A percentile compares a stretch with the other conserved stretches of the same genome.
phyloP scores from a whole-genome alignment of 2,329 filamentous ascomycete genomes.

The Teratosphaeria destructans region DNA sequence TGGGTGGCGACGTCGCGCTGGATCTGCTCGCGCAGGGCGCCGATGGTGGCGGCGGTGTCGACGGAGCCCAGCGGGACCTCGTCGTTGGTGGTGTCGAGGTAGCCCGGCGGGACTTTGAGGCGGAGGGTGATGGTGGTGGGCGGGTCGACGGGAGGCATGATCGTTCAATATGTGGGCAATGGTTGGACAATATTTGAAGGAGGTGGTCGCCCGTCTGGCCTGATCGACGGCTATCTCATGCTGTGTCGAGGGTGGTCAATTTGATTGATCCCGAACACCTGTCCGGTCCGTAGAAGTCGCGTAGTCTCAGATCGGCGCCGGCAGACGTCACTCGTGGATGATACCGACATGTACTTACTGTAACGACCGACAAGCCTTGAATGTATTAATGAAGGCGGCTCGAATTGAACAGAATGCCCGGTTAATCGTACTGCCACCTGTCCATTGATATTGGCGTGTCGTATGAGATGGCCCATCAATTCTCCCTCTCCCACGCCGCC shows the following conservation, averaged over 20 bases:
- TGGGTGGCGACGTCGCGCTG: conserved; percentile 37
- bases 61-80: conserved; percentile 20
- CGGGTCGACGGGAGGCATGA: conserved; percentile 18
- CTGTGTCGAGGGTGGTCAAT: not conserved
- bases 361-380: not conserved
- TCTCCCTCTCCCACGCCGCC: not conserved
- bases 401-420: not conserved
- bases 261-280: not conserved
- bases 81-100: conserved; percentile 16
- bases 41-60: conserved; percentile 34
- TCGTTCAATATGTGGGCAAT: not conserved
- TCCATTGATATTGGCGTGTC: not conserved
- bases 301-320: not conserved
- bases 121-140: conserved; percentile 19
- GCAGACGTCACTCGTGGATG: not conserved
- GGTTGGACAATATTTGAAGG: not conserved
- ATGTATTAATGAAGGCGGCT: not conserved
- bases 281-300: not conserved
- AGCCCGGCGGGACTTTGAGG: conserved; percentile 24
- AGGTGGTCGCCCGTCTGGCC: not conserved
- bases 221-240: not conserved
- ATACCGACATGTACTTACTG: not conserved
- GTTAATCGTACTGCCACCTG: not conserved
- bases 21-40: conserved; percentile 43
- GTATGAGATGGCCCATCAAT: not conserved